Evolutionary conservation across 139 green algal species (phyloP), one percentile per base, ranked within the genome.

Genomic region (Pleodorina starrii): DNA sequence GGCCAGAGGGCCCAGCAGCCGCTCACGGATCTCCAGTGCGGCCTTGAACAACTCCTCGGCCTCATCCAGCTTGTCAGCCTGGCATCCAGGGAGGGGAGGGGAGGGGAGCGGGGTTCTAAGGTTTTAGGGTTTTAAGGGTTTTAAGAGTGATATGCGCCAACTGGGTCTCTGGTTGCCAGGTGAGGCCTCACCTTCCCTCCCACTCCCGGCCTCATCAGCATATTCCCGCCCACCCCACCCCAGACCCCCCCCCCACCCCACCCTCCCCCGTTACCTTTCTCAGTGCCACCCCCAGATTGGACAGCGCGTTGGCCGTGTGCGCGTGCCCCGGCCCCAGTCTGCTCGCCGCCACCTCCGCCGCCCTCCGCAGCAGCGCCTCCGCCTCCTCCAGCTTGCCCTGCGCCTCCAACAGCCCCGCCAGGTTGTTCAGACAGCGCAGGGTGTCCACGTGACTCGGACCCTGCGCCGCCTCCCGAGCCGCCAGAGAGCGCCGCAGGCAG

Each of bases 201-300:
- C 35, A 23, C 68, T 11, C 5, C 68, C 68, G 68, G 25, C 36
- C 38, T 40, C 14, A 46, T 29, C 25, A 3, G 29, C 50, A 5
- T 23, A 3, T 27, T 80, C 42, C 14, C 73, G 23, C 40, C 73
- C 54, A 11, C 36, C 79, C 35, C 0, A 17, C 17, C 36, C 42
- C 19, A 6, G 19, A 9, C 23, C 38, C 36, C 6, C 11, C 1
- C 35, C 9, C 35, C 35, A 54, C 38, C 25, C 3, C 29, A 16
- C 29, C 42, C 32, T 60, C 6, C 32, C 59, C 80, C 14, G 0
- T 7, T 35, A 88, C 83, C 68, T 88, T 80, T 4, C 68, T 11
- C 46, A 88, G 83, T 66, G 36, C 46, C 48, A 88, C 46, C 9
- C 83, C 83, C 83, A 88, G 68, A 54, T 88, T 88, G 66, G 68